Percentiles rank a stretch among this genome's conserved stretches.
phyloP scores from a whole-genome alignment of 768 basidiomycete species.

The Hirschioporus abietinus region DNA sequence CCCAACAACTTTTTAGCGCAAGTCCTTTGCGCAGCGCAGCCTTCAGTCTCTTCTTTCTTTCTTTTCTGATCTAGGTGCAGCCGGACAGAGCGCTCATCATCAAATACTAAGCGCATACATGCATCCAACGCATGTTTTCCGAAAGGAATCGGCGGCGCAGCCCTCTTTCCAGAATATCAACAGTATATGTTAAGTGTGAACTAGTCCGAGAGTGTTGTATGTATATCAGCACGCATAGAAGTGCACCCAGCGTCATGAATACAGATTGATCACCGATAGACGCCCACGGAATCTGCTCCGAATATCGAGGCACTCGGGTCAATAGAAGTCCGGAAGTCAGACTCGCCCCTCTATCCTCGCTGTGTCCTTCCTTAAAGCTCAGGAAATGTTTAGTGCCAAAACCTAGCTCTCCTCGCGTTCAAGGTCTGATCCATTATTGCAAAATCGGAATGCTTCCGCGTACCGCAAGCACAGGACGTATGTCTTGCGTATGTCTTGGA shows the following conservation, averaged over 20 bases:
- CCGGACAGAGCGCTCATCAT: too few species aligned
- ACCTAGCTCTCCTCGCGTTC: too few species aligned
- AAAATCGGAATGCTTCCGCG: too few species aligned
- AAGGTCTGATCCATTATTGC: too few species aligned
- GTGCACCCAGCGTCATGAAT: not conserved
- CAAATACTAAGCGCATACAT: too few species aligned
- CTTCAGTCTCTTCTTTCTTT: not conserved
- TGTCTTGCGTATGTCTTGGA: too few species aligned
- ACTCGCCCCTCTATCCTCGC: too few species aligned
- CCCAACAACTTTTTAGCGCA: not conserved
- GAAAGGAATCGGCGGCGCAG: not conserved
- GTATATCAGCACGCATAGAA: not conserved
- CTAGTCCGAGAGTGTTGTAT: not conserved
- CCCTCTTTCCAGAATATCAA: too few species aligned
- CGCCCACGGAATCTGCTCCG: not conserved
- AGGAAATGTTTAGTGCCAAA: too few species aligned
- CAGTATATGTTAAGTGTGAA: not conserved
- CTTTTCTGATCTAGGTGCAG: not conserved
- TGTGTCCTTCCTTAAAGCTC: too few species aligned
- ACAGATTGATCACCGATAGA: not conserved
- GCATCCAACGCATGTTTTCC: not conserved
- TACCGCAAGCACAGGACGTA: too few species aligned
- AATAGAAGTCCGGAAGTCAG: too few species aligned
- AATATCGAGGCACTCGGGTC: not conserved
- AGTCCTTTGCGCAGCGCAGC: not conserved